Evolutionary conservation across 805 yeast species (phyloP).

Genomic region (Kazachstania viticola): DNA sequence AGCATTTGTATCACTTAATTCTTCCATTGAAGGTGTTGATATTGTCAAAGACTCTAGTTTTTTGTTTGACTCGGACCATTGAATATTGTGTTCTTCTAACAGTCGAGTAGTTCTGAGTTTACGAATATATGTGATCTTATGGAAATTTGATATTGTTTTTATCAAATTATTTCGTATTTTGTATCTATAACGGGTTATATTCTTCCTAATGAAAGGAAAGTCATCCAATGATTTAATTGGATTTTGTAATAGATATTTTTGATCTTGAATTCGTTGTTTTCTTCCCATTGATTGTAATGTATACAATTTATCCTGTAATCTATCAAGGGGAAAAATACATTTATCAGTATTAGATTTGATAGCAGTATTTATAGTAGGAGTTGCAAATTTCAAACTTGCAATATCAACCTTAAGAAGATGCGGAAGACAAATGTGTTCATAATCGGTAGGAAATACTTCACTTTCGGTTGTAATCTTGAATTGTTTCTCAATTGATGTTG

Average conservation of each 20-base stretch:
- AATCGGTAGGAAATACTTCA: background rate
- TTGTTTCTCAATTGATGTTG: background rate
- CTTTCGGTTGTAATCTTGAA: background rate
- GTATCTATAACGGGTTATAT: slow-evolving; percentile 34
- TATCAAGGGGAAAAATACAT: slow-evolving; percentile 40
- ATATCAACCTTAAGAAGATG: slow-evolving; percentile 12
- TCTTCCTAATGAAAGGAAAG: slow-evolving; percentile 42
- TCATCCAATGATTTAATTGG: slow-evolving; percentile 35
- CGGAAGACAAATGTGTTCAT: slow-evolving; percentile 14
- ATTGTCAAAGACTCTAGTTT: slow-evolving; percentile 22
- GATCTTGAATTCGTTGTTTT: slow-evolving; percentile 22
- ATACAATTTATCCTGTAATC: slow-evolving; percentile 32
- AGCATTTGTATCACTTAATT: slow-evolving; percentile 48
- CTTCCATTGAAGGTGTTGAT: slow-evolving; percentile 51
- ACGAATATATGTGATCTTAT: slow-evolving; percentile 17
- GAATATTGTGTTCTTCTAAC: slow-evolving; percentile 21
- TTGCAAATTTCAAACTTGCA: slow-evolving; percentile 4
- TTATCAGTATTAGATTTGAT: slow-evolving; percentile 26
- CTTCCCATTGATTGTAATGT: slow-evolving; percentile 31
- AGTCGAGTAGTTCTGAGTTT: slow-evolving; percentile 21
- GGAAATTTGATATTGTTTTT: slow-evolving; percentile 29
- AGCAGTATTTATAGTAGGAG: too few relatives aligned
- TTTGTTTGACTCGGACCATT: slow-evolving; percentile 30
- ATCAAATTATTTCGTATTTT: slow-evolving; percentile 31
- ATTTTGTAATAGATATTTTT: slow-evolving; percentile 31